Percentiles rank a stretch among this genome's conserved stretches.
phyloP scores from a whole-genome alignment of 1,284 basidiomycete species.

The Sanghuangporus sanghuang region DNA sequence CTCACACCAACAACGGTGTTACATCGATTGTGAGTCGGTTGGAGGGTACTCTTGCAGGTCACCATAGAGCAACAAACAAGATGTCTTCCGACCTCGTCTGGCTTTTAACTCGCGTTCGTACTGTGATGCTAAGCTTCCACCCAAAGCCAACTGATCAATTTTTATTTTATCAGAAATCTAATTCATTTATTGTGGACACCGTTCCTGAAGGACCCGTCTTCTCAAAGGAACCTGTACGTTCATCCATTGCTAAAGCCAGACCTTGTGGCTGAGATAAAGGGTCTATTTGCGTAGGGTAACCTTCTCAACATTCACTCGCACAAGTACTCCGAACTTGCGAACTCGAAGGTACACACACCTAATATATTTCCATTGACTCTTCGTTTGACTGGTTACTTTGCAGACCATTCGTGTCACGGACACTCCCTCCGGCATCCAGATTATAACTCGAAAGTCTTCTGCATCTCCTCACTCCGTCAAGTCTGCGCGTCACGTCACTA shows the following conservation, averaged over 20 bases:
- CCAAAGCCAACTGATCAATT: background rate
- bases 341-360: constrained; percentile 58
- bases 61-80: constrained; percentile 27
- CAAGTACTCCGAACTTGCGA: constrained; percentile 87
- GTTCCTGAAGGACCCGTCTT: constrained; percentile 68
- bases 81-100: constrained; percentile 87
- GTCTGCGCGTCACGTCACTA: constrained; percentile 41
- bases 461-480: constrained; percentile 52
- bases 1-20: too few species aligned
- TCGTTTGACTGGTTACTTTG: constrained; percentile 1
- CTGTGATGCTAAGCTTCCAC: background rate
- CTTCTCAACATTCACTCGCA: constrained; percentile 80
- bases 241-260: background rate
- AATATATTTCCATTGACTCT: background rate
- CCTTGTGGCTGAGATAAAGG: background rate
- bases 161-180: constrained; percentile 53
- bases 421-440: constrained; percentile 54
- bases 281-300: constrained; percentile 57
- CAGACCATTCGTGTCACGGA: constrained; percentile 68
- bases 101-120: constrained; percentile 83
- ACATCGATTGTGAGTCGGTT: background rate
- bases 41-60: background rate
- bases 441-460: constrained; percentile 68
- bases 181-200: constrained; percentile 81
- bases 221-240: constrained; percentile 78